A percentile compares a stretch with the other conserved stretches of the same genome.
Conservation (phyloP, 176 grass and related monocot genomes). For the Saccharum spontaneum region DNA sequence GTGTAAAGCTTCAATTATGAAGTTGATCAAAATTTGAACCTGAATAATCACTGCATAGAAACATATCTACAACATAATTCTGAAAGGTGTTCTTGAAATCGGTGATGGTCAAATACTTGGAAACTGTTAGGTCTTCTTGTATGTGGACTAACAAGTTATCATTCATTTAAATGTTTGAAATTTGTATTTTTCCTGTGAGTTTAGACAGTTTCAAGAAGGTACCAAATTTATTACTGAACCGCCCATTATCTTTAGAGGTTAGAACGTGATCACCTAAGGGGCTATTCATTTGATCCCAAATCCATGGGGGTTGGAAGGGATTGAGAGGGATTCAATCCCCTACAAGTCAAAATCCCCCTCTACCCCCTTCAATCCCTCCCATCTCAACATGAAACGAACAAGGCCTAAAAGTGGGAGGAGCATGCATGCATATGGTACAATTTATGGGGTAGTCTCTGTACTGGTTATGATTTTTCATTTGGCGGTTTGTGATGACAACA, state of each 20-base stretch:
- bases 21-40: conserved; percentile 5
- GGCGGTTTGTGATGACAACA: too few species aligned
- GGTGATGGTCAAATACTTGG: neutral
- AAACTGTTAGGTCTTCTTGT: neutral
- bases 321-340: too few species aligned
- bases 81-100: neutral
- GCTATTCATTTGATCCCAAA: too few species aligned
- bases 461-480: neutral
- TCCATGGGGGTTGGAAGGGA: too few species aligned
- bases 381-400: too few species aligned
- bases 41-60: neutral
- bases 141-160: neutral
- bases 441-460: neutral
- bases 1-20: neutral
- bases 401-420: neutral
- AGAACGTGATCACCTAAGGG: neutral
- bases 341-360: too few species aligned
- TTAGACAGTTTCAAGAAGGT: neutral
- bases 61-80: neutral
- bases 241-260: neutral
- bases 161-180: neutral
- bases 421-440: neutral
- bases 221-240: neutral
- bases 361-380: too few species aligned
- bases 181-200: neutral